Conservation (phyloP, 2,329 filamentous ascomycete species). For the Trichoderma sp. region DNA sequence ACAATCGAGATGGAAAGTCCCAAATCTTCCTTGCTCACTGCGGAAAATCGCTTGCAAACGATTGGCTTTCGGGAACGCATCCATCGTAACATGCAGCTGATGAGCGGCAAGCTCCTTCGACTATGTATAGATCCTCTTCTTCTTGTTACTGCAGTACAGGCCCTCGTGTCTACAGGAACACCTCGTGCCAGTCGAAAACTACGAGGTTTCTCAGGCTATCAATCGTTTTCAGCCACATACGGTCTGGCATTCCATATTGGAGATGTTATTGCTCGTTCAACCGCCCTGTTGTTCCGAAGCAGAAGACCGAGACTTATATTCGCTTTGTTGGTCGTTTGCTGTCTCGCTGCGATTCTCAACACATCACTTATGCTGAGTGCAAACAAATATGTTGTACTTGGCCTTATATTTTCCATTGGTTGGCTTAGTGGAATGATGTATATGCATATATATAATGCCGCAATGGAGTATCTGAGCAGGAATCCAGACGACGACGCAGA, state of each 20-base stretch:
- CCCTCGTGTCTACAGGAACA: not conserved
- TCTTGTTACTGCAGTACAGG: not conserved
- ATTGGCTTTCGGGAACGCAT: not conserved
- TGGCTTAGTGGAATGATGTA: not conserved
- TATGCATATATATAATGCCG: not conserved
- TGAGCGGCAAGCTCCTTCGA: not conserved
- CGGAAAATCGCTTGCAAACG: not conserved
- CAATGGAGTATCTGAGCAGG: not conserved
- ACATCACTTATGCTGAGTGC: not conserved
- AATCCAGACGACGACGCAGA: not conserved
- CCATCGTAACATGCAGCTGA: not conserved
- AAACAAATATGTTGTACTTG: not conserved
- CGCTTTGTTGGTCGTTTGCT: not conserved
- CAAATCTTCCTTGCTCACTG: not conserved
- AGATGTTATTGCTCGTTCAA: not conserved
- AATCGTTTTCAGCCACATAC: not conserved
- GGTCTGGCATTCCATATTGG: not conserved
- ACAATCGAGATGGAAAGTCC: not conserved
- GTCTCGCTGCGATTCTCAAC: not conserved
- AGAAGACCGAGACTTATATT: not conserved
- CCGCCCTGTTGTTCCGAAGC: not conserved
- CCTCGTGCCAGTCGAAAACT: not conserved
- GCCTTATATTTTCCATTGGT: not conserved
- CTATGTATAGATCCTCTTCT: constrained; percentile 5
- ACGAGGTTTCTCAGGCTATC: not conserved